Conservation (phyloP, 2,329 filamentous ascomycete species). For the Venturia oleaginea region DNA sequence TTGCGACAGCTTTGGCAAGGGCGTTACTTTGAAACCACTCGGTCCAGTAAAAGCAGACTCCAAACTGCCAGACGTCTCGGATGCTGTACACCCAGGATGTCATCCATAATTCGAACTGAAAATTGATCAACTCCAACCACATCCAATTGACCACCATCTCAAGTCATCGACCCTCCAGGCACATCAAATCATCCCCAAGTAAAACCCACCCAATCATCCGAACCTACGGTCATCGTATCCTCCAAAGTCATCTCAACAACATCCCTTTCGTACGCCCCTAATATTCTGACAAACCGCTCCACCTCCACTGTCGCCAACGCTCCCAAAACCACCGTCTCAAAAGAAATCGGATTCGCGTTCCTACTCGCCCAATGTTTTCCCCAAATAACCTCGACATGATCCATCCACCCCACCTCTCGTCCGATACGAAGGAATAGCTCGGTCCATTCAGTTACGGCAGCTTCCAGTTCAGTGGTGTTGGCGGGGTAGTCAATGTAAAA, state of each 20-base stretch:
- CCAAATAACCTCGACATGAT: neutral
- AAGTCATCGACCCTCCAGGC: too few relatives aligned
- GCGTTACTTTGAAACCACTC: neutral
- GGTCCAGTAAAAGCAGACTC: neutral
- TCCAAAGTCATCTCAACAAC: neutral
- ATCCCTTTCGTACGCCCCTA: neutral
- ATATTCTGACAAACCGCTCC: slow-evolving; percentile 2
- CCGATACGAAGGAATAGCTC: neutral
- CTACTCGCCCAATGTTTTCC: neutral
- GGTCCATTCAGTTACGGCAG: neutral
- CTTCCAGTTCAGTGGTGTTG: neutral
- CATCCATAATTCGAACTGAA: neutral
- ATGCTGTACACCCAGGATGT: neutral
- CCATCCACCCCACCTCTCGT: neutral
- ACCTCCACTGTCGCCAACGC: neutral
- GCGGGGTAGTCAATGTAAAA: neutral
- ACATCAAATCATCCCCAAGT: neutral
- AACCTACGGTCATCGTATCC: neutral
- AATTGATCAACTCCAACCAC: neutral
- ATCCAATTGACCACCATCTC: neutral
- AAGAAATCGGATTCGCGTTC: neutral
- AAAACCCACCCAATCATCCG: slow-evolving; percentile 1
- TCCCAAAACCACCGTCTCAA: neutral
- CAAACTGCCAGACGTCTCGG: neutral
- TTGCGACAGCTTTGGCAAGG: too few relatives aligned